Evolutionary conservation across 768 basidiomycete genomes (phyloP), one percentile per base, ranked within the genome.

Genomic region (Auricularia cornea): DNA sequence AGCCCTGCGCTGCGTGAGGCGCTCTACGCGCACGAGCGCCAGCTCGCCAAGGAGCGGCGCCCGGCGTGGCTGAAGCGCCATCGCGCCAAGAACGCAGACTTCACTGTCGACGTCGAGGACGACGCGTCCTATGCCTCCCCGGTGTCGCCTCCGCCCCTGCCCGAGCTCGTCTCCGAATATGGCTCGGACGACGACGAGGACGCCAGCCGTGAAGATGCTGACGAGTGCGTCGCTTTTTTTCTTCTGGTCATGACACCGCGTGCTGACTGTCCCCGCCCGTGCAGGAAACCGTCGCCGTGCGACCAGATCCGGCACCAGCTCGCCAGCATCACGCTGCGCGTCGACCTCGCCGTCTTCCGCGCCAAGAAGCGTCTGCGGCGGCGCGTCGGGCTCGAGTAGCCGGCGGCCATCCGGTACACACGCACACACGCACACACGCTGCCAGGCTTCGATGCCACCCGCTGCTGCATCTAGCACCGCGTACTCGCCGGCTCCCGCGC

Each of bases 271-370:
- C n/a, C n/a, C n/a, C n/a, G 54, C 26, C 8, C 3, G 16, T 32
- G 26, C 28, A 57, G 54, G 54, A 57, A 31, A 30, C 54, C 10
- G 26, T 28, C 54, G 12, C 28, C 54, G 28, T 10, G 28, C 54
- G 28, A 26, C 8, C 30, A 57, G 18, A 5, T 57, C 4, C 23
- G 28, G 16, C 54, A 30, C 6, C 54, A 57, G 28, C 14, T 57
- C 30, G 54, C 54, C 6, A 57, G 54, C 54, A 20, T 57, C 54
- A 28, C 54, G 26, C 54, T 57, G 54, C 54, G 54, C 54, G 54
- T 57, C 54, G 54, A 57, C 54, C 54, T 57, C 54, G 54, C 54
- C 54, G 54, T 57, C 54, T 57, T 57, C 30, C 54, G 54, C 54
- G 54, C 54, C 28, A 57, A 57, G 54, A 28, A 31, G 28, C 26